phyloP scores from a whole-genome alignment of 768 basidiomycete species.

The Tubosaeta sp. region DNA sequence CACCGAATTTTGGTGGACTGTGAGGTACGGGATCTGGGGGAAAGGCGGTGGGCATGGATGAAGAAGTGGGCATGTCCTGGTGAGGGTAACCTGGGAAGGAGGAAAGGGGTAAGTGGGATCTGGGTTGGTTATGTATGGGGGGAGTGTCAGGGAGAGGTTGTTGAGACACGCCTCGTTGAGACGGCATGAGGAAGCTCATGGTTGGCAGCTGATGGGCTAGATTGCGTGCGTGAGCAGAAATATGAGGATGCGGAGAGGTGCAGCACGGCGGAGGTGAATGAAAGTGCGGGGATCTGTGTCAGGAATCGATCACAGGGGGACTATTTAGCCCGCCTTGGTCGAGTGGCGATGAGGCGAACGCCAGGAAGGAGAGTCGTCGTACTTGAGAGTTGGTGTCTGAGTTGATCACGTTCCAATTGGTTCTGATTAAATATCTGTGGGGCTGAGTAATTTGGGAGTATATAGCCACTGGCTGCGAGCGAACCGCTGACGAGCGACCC shows the following conservation, averaged over 20 bases:
- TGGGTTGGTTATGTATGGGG: constrained; percentile 31
- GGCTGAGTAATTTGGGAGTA: constrained; percentile 3
- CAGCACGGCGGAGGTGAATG: constrained; percentile 16
- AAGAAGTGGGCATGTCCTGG: constrained; percentile 27
- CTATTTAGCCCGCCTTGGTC: background rate
- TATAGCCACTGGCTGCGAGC: background rate
- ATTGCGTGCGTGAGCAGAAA: constrained; percentile 17
- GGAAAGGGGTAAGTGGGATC: constrained; percentile 37
- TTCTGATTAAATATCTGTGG: constrained; percentile 5
- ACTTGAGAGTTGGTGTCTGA: constrained; percentile 18
- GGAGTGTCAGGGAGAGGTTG: constrained; percentile 24
- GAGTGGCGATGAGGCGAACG: constrained; percentile 3
- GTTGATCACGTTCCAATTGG: constrained; percentile 11
- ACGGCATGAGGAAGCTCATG: constrained; percentile 35
- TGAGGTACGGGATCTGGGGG: constrained; percentile 34
- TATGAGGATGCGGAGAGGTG: constrained; percentile 17
- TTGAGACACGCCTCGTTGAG: constrained; percentile 31
- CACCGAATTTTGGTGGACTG: constrained; percentile 54
- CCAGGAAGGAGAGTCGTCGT: background rate
- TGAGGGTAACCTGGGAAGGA: constrained; percentile 34
- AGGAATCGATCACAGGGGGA: constrained; percentile 10
- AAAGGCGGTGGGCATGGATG: constrained; percentile 27
- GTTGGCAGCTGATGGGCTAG: constrained; percentile 17
- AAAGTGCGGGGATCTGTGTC: constrained; percentile 14
- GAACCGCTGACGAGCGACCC: background rate